Base-by-base conservation (phyloP, 371 early-diverging fungal genomes). In the Mucor indicus region DNA sequence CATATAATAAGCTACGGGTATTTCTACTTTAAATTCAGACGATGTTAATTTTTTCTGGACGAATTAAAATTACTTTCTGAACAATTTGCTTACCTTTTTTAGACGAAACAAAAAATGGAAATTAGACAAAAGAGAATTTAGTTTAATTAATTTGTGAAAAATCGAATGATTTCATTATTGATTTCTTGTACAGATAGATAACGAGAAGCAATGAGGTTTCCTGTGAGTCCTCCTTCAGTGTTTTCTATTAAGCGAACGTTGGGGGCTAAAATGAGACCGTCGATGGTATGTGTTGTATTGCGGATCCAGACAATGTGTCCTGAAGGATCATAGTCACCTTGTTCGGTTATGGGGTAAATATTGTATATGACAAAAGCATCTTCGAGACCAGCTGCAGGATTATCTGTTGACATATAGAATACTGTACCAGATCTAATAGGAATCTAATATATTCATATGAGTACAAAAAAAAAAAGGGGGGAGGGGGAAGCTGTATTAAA, bases 311-410 rank as follows among this genome's bases (percentile, higher is more conserved):
- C 43, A 36, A 42, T 7, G 11, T 25, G 42, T 8, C 50, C 43
- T 8, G 16, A 13, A 4, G 27, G 35, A 36, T 50, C 50, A 50
- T 42, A 50, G n/a, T 8, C 43, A 15, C 50, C 50, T 1, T 17
- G 33, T 16, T 0, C n/a, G 1, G 21, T n/a, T 0, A 36, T 43
- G 11, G 43, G 37, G 15, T 36, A 50, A 5, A 50, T 20, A 29
- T 50, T 50, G 20, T 36, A 50, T 3, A 50, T 9, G 13, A 50
- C 15, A 4, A 25, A n/a, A 15, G 50, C 50, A 21, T 21, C 16
- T 21, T 50, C 36, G 12, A 50, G 43, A 27, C 50, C 50, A n/a
- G 50, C 50, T 7, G 50, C 42, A n/a, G 50, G 50, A 27, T 50
- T 50, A 19, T 32, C 23, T 25, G 50, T 50, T 42, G 50, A 42